phyloP scores from a whole-genome alignment of 2,329 filamentous ascomycete species.

The Fusarium palustre region DNA sequence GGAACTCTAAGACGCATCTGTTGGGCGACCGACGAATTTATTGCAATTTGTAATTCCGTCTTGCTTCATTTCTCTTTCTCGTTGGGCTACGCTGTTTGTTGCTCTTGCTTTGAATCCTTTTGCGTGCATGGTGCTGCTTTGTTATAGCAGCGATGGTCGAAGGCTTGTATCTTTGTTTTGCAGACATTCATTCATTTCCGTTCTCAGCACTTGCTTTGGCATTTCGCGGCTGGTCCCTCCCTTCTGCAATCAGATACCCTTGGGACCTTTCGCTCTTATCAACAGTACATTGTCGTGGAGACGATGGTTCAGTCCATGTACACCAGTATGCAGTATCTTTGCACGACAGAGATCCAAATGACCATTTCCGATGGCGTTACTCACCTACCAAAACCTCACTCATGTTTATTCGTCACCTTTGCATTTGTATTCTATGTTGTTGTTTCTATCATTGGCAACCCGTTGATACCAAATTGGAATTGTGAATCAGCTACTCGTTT shows the following conservation, averaged over 20 bases:
- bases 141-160: constrained; percentile 21
- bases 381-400: neutral
- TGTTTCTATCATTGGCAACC: constrained; percentile 16
- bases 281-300: constrained; percentile 21
- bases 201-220: constrained; percentile 2
- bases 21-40: constrained; percentile 45
- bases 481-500: constrained; percentile 16
- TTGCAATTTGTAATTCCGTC: constrained; percentile 27
- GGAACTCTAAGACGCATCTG: constrained; percentile 47
- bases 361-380: neutral
- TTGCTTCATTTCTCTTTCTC: constrained; percentile 25
- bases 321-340: neutral
- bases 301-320: constrained; percentile 20
- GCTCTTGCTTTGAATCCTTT: constrained; percentile 33
- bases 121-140: constrained; percentile 26
- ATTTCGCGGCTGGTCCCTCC: constrained; percentile 12
- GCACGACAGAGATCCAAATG: neutral
- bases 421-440: constrained; percentile 4
- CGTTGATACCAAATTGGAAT: constrained; percentile 42
- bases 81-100: constrained; percentile 21
- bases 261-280: constrained; percentile 27
- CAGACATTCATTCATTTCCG: constrained; percentile 14
- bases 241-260: constrained; percentile 22
- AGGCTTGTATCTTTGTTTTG: constrained; percentile 36
- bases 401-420: constrained; percentile 3